Conservation (phyloP, 306 rosid species). For the Fagus crenata region DNA sequence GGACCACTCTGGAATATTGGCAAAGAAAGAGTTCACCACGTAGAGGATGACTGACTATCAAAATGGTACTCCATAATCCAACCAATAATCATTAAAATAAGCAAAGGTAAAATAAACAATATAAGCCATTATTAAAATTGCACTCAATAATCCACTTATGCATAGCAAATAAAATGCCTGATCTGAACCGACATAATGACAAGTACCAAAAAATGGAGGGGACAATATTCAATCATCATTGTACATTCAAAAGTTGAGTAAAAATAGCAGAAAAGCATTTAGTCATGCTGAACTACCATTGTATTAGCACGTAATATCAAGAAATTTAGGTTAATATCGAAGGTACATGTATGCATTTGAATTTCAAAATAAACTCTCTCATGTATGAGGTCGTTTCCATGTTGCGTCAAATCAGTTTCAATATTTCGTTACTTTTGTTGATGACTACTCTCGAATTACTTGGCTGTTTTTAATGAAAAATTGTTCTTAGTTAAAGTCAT, state of each 20-base stretch:
- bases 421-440: too few species aligned
- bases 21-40: conserved; percentile 34
- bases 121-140: neutral
- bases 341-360: too few species aligned
- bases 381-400: too few species aligned
- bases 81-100: neutral
- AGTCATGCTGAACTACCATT: neutral
- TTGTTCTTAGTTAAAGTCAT: too few species aligned
- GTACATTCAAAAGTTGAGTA: neutral
- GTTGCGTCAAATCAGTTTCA: too few species aligned
- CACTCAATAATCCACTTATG: neutral
- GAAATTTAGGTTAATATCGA: too few species aligned
- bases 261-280: neutral
- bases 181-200: neutral
- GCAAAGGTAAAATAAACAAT: neutral
- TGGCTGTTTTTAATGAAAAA: too few species aligned
- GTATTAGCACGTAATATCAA: too few species aligned
- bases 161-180: neutral
- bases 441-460: too few species aligned
- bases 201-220: neutral
- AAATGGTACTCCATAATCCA: neutral
- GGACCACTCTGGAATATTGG: conserved; percentile 56
- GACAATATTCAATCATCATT: neutral
- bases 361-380: too few species aligned
- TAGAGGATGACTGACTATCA: conserved; percentile 5